These are phyloP conservation scores for Cadophora gregata DNA, from an alignment of 2,329 filamentous ascomycete genomes.

Conservation along the genomic window DNA sequence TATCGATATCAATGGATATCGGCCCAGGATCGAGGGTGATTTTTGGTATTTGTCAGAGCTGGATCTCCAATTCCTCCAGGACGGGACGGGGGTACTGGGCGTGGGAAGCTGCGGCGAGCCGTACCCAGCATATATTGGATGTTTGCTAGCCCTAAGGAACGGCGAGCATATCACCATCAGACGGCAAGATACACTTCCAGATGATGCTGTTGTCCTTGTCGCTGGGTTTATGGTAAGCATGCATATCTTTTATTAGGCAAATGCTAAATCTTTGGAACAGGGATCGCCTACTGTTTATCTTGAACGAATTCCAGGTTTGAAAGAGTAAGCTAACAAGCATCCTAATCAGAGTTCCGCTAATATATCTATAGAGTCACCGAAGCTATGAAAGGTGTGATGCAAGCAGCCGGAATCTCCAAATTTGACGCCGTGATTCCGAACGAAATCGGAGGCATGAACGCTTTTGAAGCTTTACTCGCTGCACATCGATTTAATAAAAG, in stretches of 20 bases:
- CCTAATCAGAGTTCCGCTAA: conserved; percentile 17
- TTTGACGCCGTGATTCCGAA: conserved; percentile 62
- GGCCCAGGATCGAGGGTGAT: conserved; percentile 55
- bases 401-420: conserved; percentile 29
- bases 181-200: conserved; percentile 41
- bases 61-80: conserved; percentile 62
- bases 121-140: conserved; percentile 53
- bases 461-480: conserved; percentile 41
- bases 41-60: conserved; percentile 64
- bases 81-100: conserved; percentile 65
- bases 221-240: conserved; percentile 41
- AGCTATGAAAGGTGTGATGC: conserved; percentile 39
- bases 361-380: conserved; percentile 36
- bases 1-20: conserved; percentile 40
- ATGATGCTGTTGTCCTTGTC: conserved; percentile 39
- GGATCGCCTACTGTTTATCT: conserved; percentile 42
- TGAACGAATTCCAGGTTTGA: conserved; percentile 41
- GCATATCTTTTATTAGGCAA: neutral
- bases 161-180: conserved; percentile 38
- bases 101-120: conserved; percentile 63
- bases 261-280: conserved; percentile 23
- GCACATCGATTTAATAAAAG: conserved; percentile 39
- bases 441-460: conserved; percentile 72
- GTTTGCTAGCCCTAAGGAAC: conserved; percentile 42
- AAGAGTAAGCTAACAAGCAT: conserved; percentile 34